Base-by-base conservation (phyloP, 1,284 basidiomycete species). In the Trichosporon sp. region DNA sequence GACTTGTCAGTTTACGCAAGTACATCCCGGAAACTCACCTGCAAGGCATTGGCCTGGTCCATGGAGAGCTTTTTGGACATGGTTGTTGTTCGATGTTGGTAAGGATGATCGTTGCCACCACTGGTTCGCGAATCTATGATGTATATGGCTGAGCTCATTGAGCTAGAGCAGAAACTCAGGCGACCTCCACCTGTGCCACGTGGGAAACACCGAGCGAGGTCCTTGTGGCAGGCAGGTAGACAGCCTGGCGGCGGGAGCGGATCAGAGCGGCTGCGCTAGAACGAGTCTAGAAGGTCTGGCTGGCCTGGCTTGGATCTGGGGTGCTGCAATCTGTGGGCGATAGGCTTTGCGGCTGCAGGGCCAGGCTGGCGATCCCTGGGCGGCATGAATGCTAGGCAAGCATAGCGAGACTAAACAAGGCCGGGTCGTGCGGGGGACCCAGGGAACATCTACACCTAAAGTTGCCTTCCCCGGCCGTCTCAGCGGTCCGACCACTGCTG, bases 1-100 rank as follows among this genome's bases (percentile, higher is more conserved):
- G 65, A 4, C 7, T 11, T 33, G 62, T 67, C 56, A 69, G 65
- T 49, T 27, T n/a, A n/a, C n/a, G n/a, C n/a, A n/a, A n/a, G n/a
- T n/a, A 2, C 4, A 1, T 0, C 1, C 19, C 7, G 31, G 4
- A 31, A 6, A 40, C 59, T 21, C 14, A 63, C 65, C 58, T 66
- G 65, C 19, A 66, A 54, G 31, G 27, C 40, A 16, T n/a, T 13
- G 1, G 59, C 25, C 34, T 66, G 61, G 23, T 63, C 65, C 25
- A 32, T 31, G 16, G 61, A 32, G 23, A 66, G 58, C 33, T 32
- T 25, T 14, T 32, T 32, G 23, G 64, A 59, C 65, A 66, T 66
- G 36, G 29, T 58, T 37, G 25, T 14, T 29, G n/a, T 23, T 57
- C 23, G 33, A 14, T 36, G 27, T 49, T 25, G 56, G 5, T 25